These are phyloP conservation scores for Moesziomyces sp. DNA, from an alignment of 1,284 basidiomycete species.

Conservation along the genomic window DNA sequence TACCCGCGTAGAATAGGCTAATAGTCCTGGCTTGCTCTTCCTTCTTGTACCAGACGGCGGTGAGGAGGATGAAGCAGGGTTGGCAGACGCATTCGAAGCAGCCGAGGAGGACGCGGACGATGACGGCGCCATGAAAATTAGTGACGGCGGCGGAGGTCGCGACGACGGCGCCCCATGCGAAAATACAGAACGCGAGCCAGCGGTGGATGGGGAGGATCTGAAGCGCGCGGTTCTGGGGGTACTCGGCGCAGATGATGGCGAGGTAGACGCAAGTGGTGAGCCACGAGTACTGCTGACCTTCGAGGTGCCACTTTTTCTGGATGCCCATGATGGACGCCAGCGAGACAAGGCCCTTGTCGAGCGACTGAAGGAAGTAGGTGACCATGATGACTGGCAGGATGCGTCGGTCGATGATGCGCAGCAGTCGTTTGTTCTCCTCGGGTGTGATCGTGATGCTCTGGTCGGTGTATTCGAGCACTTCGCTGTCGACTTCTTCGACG, in stretches of 20 bases:
- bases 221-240: constrained; percentile 46
- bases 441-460: constrained; percentile 30
- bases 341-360: constrained; percentile 73
- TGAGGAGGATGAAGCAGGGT: constrained; percentile 52
- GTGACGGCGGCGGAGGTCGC: constrained; percentile 47
- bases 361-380: constrained; percentile 73
- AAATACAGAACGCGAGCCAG: constrained; percentile 50
- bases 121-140: constrained; percentile 53
- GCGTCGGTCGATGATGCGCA: constrained; percentile 72
- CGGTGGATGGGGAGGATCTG: constrained; percentile 56
- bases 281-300: constrained; percentile 58
- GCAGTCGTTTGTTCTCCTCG: constrained; percentile 53
- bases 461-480: constrained; percentile 36
- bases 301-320: constrained; percentile 58
- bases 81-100: constrained; percentile 56
- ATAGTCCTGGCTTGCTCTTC: constrained; percentile 48
- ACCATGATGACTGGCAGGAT: constrained; percentile 73
- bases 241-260: constrained; percentile 54
- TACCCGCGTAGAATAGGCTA: constrained; percentile 46
- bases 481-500: constrained; percentile 42
- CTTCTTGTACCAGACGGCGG: constrained; percentile 50
- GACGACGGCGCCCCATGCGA: constrained; percentile 48
- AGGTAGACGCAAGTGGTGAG: constrained; percentile 61
- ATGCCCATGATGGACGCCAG: constrained; percentile 74
- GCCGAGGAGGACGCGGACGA: constrained; percentile 60